A percentile compares a stretch with the other conserved stretches of the same genome.
These are phyloP conservation scores for Oryza glumipatula DNA, from an alignment of 176 grass and related monocot genomes.

Conservation along the genomic window DNA sequence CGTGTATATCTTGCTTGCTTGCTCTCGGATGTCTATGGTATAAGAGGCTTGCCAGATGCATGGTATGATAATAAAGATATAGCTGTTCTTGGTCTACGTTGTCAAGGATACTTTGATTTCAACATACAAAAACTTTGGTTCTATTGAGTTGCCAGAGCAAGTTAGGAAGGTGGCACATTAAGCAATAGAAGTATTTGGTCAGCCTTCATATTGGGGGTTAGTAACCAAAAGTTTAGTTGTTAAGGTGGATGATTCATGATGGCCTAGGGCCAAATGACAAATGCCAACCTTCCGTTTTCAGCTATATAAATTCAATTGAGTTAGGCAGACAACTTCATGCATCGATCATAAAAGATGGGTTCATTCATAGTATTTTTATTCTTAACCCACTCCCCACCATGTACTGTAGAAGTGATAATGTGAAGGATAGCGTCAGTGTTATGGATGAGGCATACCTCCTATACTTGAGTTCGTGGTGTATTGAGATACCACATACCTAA, in stretches of 20 bases:
- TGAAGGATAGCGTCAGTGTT: constrained; percentile 38
- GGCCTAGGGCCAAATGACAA: constrained; percentile 56
- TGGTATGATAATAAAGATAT: constrained; percentile 57
- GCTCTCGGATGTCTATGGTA: constrained; percentile 42
- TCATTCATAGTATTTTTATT: constrained; percentile 49
- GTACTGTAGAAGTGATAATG: constrained; percentile 55
- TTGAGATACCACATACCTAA: too few species aligned
- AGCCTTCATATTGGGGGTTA: constrained; percentile 49
- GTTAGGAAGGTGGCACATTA: constrained; percentile 49
- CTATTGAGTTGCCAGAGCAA: constrained; percentile 50
- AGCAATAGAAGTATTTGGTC: constrained; percentile 55
- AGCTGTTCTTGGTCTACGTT: constrained; percentile 54
- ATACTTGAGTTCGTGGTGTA: too few species aligned
- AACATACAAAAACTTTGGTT: constrained; percentile 50
- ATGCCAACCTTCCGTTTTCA: constrained; percentile 61
- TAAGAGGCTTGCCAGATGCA: constrained; percentile 63
- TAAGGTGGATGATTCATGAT: constrained; percentile 53
- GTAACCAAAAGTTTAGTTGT: constrained; percentile 47
- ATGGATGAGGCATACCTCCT: too few species aligned
- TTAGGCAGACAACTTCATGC: constrained; percentile 63
- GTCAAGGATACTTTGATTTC: constrained; percentile 55
- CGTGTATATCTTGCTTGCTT: constrained; percentile 60
- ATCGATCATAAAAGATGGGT: constrained; percentile 55
- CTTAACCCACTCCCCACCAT: constrained; percentile 60
- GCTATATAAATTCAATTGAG: constrained; percentile 46